Percentiles rank a stretch among this genome's conserved stretches.
Conservation (phyloP, 352 stramenopile species). For the Pythium dissimile region DNA sequence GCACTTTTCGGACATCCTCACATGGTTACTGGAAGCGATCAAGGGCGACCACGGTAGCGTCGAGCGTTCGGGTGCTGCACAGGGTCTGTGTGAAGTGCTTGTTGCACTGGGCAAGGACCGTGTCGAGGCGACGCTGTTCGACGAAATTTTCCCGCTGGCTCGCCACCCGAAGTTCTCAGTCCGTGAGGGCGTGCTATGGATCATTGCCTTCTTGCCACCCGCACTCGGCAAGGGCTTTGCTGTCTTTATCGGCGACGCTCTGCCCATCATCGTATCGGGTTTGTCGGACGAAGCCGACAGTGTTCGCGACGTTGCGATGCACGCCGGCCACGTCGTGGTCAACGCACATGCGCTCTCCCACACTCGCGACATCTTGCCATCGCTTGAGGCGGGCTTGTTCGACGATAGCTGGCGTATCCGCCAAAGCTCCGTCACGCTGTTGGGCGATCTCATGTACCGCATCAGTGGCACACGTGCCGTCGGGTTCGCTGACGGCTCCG, state of each 20-base stretch:
- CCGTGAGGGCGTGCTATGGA: conserved; percentile 98
- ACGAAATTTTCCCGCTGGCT: conserved; percentile 95
- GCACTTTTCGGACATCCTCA: conserved; percentile 94
- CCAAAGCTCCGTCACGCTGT: conserved; percentile 95
- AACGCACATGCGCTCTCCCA: conserved; percentile 95
- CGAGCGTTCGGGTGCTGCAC: conserved; percentile 97
- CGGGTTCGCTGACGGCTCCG: conserved; percentile 48
- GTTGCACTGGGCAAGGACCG: conserved; percentile 80
- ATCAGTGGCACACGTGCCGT: conserved; percentile 96
- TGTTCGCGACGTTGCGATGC: conserved; percentile 96
- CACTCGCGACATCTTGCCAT: conserved; percentile 96
- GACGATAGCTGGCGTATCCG: conserved; percentile 99
- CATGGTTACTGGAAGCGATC: conserved; percentile 97
- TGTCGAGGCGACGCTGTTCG: conserved; percentile 70
- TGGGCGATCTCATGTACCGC: conserved; percentile 96
- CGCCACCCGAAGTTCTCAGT: conserved; percentile 94
- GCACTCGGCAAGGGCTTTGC: conserved; percentile 92
- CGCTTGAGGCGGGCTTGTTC: conserved; percentile 94
- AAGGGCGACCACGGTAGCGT: conserved; percentile 94
- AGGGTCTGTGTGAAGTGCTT: conserved; percentile 97
- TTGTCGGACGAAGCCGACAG: conserved; percentile 98
- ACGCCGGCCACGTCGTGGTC: conserved; percentile 98
- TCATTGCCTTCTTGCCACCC: conserved; percentile 98
- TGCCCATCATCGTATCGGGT: conserved; percentile 96
- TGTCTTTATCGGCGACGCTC: conserved; percentile 90